A percentile compares a stretch with the other conserved stretches of the same genome.
Evolutionary conservation across 805 yeast genomes (phyloP).

Genomic region (Phaffomyces thermotolerans): DNA sequence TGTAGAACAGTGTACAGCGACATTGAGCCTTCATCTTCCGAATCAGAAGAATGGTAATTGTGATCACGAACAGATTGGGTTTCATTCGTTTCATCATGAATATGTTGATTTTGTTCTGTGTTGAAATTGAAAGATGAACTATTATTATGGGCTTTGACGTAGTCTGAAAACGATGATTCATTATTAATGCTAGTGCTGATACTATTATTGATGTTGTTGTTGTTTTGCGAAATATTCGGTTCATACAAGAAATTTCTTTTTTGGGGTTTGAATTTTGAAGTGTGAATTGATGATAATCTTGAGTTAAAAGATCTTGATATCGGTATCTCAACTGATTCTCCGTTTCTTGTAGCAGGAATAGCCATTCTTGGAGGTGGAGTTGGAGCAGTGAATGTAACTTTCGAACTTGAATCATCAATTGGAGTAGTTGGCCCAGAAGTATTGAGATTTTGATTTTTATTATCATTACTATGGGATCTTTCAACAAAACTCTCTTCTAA

Average conservation of each 20-base stretch:
- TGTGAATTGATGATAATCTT: slow-evolving; percentile 19
- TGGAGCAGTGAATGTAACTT: slow-evolving; percentile 29
- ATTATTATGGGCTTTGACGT: slow-evolving; percentile 15
- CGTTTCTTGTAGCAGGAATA: slow-evolving; percentile 73
- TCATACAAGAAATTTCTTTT: neutral
- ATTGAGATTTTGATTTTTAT: slow-evolving; percentile 13
- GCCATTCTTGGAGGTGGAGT: slow-evolving; percentile 68
- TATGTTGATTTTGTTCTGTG: slow-evolving; percentile 7
- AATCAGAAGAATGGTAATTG: slow-evolving; percentile 12
- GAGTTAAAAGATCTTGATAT: slow-evolving; percentile 23
- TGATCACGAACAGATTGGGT: slow-evolving; percentile 4
- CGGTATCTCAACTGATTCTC: slow-evolving; percentile 73
- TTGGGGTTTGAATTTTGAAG: slow-evolving; percentile 17
- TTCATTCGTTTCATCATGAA: slow-evolving; percentile 4
- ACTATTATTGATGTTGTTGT: neutral
- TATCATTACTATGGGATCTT: slow-evolving; percentile 12
- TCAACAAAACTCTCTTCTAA: slow-evolving; percentile 28
- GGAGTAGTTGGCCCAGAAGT: slow-evolving; percentile 13
- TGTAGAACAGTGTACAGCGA: slow-evolving; percentile 53
- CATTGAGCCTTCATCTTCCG: slow-evolving; percentile 65
- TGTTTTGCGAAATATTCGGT: neutral
- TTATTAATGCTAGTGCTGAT: neutral
- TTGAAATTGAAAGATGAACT: slow-evolving; percentile 19
- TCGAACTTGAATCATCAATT: slow-evolving; percentile 11
- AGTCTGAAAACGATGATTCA: slow-evolving; percentile 22